Evolutionary conservation across 495 filamentous ascomycete genomes (phyloP), one percentile per base, ranked within the genome.

Genomic region (Daldinia grandis): DNA sequence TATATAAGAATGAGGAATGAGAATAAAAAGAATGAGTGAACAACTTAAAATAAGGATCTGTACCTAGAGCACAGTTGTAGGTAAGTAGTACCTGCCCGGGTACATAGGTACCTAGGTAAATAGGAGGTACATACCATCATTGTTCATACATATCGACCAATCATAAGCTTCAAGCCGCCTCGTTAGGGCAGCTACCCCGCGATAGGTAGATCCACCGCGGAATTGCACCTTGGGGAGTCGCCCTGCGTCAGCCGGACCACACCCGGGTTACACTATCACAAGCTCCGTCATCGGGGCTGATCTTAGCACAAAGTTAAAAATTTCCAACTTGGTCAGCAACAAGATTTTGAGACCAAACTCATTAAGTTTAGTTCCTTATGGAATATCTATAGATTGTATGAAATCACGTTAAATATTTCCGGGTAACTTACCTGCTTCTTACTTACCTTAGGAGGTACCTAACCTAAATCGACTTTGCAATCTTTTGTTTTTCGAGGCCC

Each of bases 181-280:
- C 60, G 9, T 72, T 72, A 72, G 61, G 69, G 69, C 56, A 64
- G 63, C 49, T 68, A 68, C 69, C 69, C 69, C 69, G 61, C 69
- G 38, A 68, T 54, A 53, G 40, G 38, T 60, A 31, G 50, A 64
- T 17, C 68, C 50, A 47, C 35, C 28, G 40, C 58, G 55, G 44
- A 64, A 56, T 47, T 28, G 30, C 24, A 17, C 56, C 47, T 44
- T 51, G 28, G 14, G 25, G 58, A 44, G 17, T 37, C 54, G 30
- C 54, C 33, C 33, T 33, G 12, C 4, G 33, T 27, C 33, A 35
- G 30, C 54, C 33, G 30, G 54, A 19, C 54, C 54, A 24, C 54
- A 24, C 1, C 30, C 30, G 27, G 28, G 53, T 19, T 57, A 53
- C 49, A 30, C 24, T 27, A 28, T 4, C 27, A 56, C 17, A 15